These are phyloP conservation scores for Populus ilicifolia DNA, from an alignment of 345 rosid species.

Conservation along the genomic window DNA sequence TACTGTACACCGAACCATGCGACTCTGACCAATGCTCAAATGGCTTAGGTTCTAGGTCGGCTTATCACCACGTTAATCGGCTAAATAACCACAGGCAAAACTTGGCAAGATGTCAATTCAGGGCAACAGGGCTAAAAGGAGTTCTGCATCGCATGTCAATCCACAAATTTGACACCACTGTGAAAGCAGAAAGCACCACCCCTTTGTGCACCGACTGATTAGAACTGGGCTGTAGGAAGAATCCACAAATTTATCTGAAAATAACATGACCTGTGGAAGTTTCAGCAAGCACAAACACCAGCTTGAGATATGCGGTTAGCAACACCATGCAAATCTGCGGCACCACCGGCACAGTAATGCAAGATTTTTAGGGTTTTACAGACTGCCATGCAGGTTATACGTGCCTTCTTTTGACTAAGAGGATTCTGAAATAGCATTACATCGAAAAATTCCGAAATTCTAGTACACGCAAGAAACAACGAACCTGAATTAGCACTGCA, in stretches of 20 bases:
- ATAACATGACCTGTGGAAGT: not conserved
- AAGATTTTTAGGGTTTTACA: not conserved
- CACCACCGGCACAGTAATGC: not conserved
- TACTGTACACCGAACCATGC: not conserved
- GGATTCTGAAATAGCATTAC: not conserved
- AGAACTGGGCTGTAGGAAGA: not conserved
- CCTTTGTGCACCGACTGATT: not conserved
- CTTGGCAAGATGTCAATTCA: not conserved
- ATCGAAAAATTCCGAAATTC: not conserved
- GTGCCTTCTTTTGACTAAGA: not conserved
- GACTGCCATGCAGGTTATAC: not conserved
- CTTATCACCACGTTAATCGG: no score
- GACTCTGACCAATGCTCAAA: not conserved
- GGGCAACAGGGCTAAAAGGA: not conserved
- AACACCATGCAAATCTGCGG: not conserved
- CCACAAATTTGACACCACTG: no score
- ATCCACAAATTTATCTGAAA: not conserved
- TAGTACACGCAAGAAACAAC: not conserved
- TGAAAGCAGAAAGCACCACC: constrained; percentile 23
- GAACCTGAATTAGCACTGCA: not conserved
- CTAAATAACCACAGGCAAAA: no score
- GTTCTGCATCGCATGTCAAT: not conserved
- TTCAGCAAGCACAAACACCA: not conserved
- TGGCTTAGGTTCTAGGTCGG: no score
- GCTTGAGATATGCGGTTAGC: not conserved